A percentile compares a stretch with the other conserved stretches of the same genome.
These are phyloP conservation scores for Aotearoamyces nothofagi DNA, from an alignment of 2,329 filamentous ascomycete genomes.

Conservation along the genomic window DNA sequence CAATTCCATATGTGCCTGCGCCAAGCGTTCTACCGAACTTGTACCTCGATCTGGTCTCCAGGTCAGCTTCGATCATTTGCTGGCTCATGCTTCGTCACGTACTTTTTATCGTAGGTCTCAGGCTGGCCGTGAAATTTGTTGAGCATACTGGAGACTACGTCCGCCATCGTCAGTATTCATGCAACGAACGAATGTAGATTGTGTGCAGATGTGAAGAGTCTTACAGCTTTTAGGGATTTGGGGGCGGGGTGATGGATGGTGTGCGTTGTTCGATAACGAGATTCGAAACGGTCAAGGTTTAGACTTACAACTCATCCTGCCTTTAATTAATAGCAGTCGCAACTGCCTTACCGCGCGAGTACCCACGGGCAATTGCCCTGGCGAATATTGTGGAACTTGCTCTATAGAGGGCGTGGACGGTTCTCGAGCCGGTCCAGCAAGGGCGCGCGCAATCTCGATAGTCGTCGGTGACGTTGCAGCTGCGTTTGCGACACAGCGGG, in stretches of 20 bases:
- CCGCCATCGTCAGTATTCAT: conserved; percentile 2
- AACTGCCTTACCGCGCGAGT: conserved; percentile 4
- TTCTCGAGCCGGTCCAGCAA: too few relatives aligned
- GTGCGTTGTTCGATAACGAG: conserved; percentile 9
- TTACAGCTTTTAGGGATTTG: too few relatives aligned
- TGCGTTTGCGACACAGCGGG: too few relatives aligned
- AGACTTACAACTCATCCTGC: conserved; percentile 19
- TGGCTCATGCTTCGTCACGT: conserved; percentile 18
- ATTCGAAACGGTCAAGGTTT: neutral
- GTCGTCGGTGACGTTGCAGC: too few relatives aligned
- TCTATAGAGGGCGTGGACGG: too few relatives aligned
- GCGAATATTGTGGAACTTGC: too few relatives aligned
- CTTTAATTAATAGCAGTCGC: conserved; percentile 6
- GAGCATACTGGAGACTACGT: conserved; percentile 70
- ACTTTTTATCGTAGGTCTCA: conserved; percentile 98
- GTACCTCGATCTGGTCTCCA: conserved; percentile 57
- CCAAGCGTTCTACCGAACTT: conserved; percentile 86
- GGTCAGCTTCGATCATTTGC: conserved; percentile 8
- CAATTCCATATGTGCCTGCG: conserved; percentile 95
- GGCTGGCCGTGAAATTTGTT: conserved; percentile 94
- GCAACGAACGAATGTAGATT: conserved; percentile 5
- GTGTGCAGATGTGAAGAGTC: conserved; percentile 2
- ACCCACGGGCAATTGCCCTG: too few relatives aligned
- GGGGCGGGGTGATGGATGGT: conserved; percentile 1
- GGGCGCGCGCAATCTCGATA: too few relatives aligned